Evolutionary conservation across 768 basidiomycete genomes (phyloP).

Genomic region (Pisolithus marmoratus): DNA sequence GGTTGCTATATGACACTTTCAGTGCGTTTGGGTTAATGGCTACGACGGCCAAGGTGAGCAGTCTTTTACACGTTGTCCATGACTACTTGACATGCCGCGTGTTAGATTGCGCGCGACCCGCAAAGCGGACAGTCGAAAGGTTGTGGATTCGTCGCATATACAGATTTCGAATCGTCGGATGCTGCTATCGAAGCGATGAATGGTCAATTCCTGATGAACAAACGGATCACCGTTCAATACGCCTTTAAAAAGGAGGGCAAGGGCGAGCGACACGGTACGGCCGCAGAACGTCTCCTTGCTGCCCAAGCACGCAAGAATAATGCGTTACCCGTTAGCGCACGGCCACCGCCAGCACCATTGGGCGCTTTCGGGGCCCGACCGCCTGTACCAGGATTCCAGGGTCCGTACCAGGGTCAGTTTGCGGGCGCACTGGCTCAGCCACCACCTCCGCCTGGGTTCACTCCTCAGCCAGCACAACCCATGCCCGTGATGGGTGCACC

Average conservation of each 20-base stretch:
- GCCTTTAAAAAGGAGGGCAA: slow-evolving; percentile 99
- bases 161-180: slow-evolving; percentile 96
- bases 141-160: slow-evolving; percentile 96
- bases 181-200: slow-evolving; percentile 97
- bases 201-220: slow-evolving; percentile 96
- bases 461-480: slow-evolving; percentile 53
- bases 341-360: slow-evolving; percentile 72
- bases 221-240: slow-evolving; percentile 94
- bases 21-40: slow-evolving; percentile 92
- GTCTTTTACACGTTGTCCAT: background rate
- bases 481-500: slow-evolving; percentile 33
- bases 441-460: slow-evolving; percentile 76
- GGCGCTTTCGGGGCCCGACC: slow-evolving; percentile 57
- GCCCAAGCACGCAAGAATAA: slow-evolving; percentile 96
- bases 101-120: slow-evolving; percentile 88
- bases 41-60: slow-evolving; percentile 73
- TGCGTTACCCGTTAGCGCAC: slow-evolving; percentile 70
- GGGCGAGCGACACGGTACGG: slow-evolving; percentile 94
- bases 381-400: slow-evolving; percentile 65
- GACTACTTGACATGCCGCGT: slow-evolving; percentile 4
- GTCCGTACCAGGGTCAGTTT: slow-evolving; percentile 87
- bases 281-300: slow-evolving; percentile 93
- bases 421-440: slow-evolving; percentile 82
- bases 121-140: slow-evolving; percentile 84
- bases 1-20: slow-evolving; percentile 90